Evolutionary conservation across 2,329 filamentous ascomycete genomes (phyloP).

Genomic region (Fonsecaea pugnacius): DNA sequence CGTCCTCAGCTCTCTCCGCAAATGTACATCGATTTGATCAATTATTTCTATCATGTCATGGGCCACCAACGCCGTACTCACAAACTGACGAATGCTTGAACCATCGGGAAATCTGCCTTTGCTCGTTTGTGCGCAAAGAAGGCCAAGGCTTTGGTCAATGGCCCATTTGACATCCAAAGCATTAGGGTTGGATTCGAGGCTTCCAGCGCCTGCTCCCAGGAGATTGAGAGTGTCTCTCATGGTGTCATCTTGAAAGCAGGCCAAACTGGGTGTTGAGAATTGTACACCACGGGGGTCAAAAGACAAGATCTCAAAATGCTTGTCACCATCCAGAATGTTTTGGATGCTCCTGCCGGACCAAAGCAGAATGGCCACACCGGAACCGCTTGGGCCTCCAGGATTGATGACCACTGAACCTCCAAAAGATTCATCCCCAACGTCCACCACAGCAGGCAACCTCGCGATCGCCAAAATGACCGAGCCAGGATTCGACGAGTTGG

Average conservation of each 20-base stretch:
- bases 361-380: constrained; percentile 43
- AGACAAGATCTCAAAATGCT: constrained; percentile 50
- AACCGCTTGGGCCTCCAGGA: constrained; percentile 49
- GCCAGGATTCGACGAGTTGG: constrained; percentile 42
- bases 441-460: constrained; percentile 50
- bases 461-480: constrained; percentile 52
- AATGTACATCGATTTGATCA: constrained; percentile 37
- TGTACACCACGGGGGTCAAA: constrained; percentile 51
- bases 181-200: constrained; percentile 24
- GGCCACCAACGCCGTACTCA: constrained; percentile 43
- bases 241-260: constrained; percentile 38
- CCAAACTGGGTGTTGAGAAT: constrained; percentile 40
- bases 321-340: constrained; percentile 42
- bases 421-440: constrained; percentile 47
- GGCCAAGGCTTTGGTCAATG: constrained; percentile 28
- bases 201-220: constrained; percentile 26
- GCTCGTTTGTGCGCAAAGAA: constrained; percentile 31
- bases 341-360: constrained; percentile 29
- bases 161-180: constrained; percentile 35
- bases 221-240: constrained; percentile 16
- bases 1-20: constrained; percentile 16
- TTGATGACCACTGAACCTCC: constrained; percentile 56
- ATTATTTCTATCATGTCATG: constrained; percentile 46
- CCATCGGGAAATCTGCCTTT: constrained; percentile 36
- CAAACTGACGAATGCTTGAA: constrained; percentile 38